Conservation (phyloP, 2,329 filamentous ascomycete genomes). For the Ceratocystis papillata region DNA sequence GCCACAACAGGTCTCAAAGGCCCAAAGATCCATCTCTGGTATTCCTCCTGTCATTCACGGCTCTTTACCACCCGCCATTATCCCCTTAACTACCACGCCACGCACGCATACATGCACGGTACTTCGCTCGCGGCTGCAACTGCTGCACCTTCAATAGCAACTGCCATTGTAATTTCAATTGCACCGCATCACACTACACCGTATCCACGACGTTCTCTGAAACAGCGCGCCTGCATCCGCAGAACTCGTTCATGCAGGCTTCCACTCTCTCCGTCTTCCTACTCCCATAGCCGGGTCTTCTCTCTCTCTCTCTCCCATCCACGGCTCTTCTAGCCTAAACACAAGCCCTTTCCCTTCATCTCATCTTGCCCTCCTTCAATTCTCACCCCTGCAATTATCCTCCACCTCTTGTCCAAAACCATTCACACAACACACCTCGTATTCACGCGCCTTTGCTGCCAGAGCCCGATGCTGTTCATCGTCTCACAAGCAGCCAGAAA, state of each 20-base stretch:
- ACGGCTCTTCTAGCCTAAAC: background rate
- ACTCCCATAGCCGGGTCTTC: background rate
- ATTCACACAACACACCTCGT: background rate
- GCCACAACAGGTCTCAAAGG: too few species aligned
- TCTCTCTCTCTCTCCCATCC: background rate
- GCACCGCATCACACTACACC: background rate
- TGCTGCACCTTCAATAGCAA: too few species aligned
- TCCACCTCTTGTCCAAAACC: too few species aligned
- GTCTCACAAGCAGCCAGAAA: background rate
- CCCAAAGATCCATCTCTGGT: too few species aligned
- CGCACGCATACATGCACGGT: too few species aligned
- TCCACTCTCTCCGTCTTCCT: background rate
- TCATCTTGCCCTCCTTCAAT: too few species aligned
- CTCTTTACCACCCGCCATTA: too few species aligned
- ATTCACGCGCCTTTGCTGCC: background rate
- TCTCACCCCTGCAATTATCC: too few species aligned
- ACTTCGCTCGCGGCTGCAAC: too few species aligned
- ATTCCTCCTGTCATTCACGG: too few species aligned
- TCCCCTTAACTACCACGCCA: too few species aligned
- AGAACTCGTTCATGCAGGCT: background rate
- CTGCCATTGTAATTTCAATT: background rate
- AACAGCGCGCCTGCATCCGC: background rate
- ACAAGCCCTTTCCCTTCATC: background rate
- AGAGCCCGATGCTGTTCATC: background rate
- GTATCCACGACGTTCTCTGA: background rate